Base-by-base conservation (phyloP, 192 early-diverging fungal species). In the Coemansia sp. region DNA sequence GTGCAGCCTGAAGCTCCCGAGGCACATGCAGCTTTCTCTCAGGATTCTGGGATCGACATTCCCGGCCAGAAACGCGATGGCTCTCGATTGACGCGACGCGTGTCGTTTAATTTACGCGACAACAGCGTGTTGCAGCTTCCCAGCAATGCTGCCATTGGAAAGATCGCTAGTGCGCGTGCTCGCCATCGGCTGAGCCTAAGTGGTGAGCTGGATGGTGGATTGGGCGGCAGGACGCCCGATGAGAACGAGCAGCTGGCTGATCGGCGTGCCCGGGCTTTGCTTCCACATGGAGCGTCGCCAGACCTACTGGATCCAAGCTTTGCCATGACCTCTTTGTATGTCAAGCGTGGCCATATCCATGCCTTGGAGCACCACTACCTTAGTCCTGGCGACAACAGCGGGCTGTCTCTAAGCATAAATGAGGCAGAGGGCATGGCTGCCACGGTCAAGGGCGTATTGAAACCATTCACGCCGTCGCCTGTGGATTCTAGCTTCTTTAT, bases 241-340 rank as follows among this genome's bases (percentile, higher is more conserved):
- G 59, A 61, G 43, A 36, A 47, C 17, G 53, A 44, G 41, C 46
- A 47, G 43, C 49, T 55, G 53, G 62, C 54, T 9, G 64, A 67
- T 26, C 64, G 55, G 28, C 49, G 57, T 27, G 71, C 64, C 6
- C 40, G 51, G 34, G 55, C 64, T 4, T 24, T 74, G 59, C 60
- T 74, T 55, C 72, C 72, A 1, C 64, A 63, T 15, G 72, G 72
- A 9, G 72, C 72, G 17, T 67, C 72, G 44, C 48, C 55, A 11
- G 72, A 67, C 8, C 64, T 74, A 5, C 52, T 67, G 14, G 60
- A 74, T 27, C 43, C 56, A 0, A 48, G 57, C 13, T 74, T 62
- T 38, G 45, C 60, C 10, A 58, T 74, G 72, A 74, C 72, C 9
- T 60, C 72, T n/a, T 56, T 74, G 36, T 74, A 66, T 29, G 72